These are phyloP conservation scores for Kluyveromyces sp. DNA, from an alignment of 1,139 yeast species.

Conservation along the genomic window DNA sequence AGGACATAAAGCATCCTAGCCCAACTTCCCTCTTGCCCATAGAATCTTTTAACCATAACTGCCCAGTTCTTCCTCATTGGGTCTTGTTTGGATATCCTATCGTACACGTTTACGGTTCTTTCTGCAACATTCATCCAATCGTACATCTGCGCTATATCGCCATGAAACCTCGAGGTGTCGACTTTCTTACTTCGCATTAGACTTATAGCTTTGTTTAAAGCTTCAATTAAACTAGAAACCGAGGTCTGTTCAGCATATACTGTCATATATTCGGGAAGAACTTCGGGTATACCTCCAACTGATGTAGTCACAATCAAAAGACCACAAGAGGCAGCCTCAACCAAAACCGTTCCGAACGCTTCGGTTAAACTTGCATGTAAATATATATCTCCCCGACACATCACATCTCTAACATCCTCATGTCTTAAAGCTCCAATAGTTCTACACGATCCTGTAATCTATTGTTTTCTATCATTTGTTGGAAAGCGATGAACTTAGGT, in stretches of 20 bases:
- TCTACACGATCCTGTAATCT: conserved; percentile 83
- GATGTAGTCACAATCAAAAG: conserved; percentile 87
- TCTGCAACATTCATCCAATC: conserved; percentile 88
- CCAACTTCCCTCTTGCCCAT: conserved; percentile 63
- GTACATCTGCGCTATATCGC: conserved; percentile 73
- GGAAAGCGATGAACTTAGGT: conserved; percentile 86
- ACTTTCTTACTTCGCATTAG: conserved; percentile 49
- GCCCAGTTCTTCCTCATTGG: conserved; percentile 41
- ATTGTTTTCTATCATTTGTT: conserved; percentile 87
- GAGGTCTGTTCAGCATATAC: conserved; percentile 75
- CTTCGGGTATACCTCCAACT: conserved; percentile 98
- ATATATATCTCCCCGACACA: conserved; percentile 91
- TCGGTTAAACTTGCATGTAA: conserved; percentile 92
- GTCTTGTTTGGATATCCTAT: conserved; percentile 29
- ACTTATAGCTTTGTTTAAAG: conserved; percentile 59
- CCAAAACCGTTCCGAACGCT: conserved; percentile 95
- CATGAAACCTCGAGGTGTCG: conserved; percentile 71
- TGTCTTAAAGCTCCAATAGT: conserved; percentile 77
- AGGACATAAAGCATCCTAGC: conserved; percentile 78
- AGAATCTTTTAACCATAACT: conserved; percentile 50
- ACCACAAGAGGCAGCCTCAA: conserved; percentile 97
- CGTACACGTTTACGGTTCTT: conserved; percentile 78
- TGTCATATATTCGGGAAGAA: conserved; percentile 88
- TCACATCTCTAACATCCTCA: conserved; percentile 86
- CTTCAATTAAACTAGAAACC: conserved; percentile 68